These are phyloP conservation scores for Spathaspora hagerdaliae DNA, from an alignment of 805 yeast species.

Conservation along the genomic window DNA sequence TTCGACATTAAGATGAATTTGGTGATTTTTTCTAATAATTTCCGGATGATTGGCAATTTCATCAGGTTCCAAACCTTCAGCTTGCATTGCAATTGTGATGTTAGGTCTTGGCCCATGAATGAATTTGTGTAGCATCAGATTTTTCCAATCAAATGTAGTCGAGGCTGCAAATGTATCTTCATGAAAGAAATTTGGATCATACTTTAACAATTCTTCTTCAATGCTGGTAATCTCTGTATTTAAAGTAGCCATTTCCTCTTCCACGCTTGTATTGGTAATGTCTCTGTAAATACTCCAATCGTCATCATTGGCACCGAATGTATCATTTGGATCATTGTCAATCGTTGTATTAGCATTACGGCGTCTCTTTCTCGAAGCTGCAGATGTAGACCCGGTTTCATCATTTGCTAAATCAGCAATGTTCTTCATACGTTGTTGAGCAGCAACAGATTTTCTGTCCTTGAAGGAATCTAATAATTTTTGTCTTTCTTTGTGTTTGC, in stretches of 20 bases:
- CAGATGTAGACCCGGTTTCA: slow-evolving; percentile 45
- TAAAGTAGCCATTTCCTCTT: slow-evolving; percentile 76
- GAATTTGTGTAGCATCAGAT: slow-evolving; percentile 74
- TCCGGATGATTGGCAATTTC: slow-evolving; percentile 50
- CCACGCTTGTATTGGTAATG: slow-evolving; percentile 70
- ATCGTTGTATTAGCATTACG: slow-evolving; percentile 56
- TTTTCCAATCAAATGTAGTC: slow-evolving; percentile 75
- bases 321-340: slow-evolving; percentile 89
- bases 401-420: slow-evolving; percentile 84
- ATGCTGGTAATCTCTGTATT: slow-evolving; percentile 53
- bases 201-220: slow-evolving; percentile 73
- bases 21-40: slow-evolving; percentile 81
- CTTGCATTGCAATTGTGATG: slow-evolving; percentile 50
- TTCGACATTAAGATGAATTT: slow-evolving; percentile 86
- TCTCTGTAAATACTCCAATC: slow-evolving; percentile 93
- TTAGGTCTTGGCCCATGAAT: slow-evolving; percentile 87
- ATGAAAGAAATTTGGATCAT: slow-evolving; percentile 79
- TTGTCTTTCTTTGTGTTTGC: slow-evolving; percentile 59
- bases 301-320: slow-evolving; percentile 92
- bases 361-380: slow-evolving; percentile 44
- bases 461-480: slow-evolving; percentile 72
- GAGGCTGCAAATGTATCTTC: slow-evolving; percentile 79
- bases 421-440: slow-evolving; percentile 88
- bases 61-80: slow-evolving; percentile 38
- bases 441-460: slow-evolving; percentile 86